phyloP scores from a whole-genome alignment of 257 asterid species.

The Solanum boliviense region DNA sequence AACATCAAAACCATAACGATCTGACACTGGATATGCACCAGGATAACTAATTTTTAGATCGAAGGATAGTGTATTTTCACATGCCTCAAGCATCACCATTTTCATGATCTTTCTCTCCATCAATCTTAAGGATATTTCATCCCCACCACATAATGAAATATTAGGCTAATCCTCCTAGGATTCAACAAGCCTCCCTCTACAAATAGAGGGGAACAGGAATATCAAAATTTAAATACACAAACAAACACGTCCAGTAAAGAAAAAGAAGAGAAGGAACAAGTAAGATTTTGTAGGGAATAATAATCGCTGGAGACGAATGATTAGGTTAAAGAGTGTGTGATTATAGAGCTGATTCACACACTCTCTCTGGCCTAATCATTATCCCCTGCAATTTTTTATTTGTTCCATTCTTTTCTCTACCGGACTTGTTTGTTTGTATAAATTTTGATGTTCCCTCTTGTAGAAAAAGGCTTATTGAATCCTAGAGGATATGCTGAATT shows the following conservation, averaged over 20 bases:
- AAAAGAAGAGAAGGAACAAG: background rate
- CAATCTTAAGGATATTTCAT: background rate
- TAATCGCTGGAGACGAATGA: background rate
- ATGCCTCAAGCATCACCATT: background rate
- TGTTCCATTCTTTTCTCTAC: background rate
- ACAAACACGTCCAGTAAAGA: background rate
- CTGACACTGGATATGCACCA: background rate
- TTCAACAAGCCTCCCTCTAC: background rate
- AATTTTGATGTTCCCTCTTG: background rate
- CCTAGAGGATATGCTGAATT: background rate
- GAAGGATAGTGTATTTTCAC: background rate
- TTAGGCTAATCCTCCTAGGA: background rate
- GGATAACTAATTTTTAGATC: background rate
- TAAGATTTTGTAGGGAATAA: background rate
- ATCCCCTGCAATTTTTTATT: background rate
- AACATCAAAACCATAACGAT: background rate
- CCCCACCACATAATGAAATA: background rate
- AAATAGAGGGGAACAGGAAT: background rate
- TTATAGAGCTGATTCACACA: background rate
- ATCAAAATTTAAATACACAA: background rate
- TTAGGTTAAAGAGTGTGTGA: background rate
- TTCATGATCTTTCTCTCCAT: background rate
- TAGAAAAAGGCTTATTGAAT: background rate
- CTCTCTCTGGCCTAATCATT: background rate
- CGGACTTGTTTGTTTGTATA: background rate